These are phyloP conservation scores for Coniochaeta sp. DNA, from an alignment of 2,329 filamentous ascomycete genomes.

Conservation along the genomic window DNA sequence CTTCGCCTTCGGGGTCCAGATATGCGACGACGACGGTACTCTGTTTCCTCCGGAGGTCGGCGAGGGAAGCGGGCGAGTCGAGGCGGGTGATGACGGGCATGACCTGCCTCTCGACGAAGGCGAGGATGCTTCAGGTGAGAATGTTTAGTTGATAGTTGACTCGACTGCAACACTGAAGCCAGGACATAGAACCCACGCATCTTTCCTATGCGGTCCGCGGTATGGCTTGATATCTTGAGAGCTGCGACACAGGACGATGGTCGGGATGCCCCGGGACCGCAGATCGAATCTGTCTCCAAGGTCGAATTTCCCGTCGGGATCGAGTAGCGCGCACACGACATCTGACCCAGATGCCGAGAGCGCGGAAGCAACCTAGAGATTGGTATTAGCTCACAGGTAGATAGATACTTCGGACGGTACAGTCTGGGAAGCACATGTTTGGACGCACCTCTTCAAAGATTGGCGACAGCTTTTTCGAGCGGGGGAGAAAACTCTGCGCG, in stretches of 20 bases:
- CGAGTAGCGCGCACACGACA: neutral
- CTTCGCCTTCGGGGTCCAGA: slow-evolving; percentile 72
- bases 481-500: no score
- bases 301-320: neutral
- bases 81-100: neutral
- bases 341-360: no score
- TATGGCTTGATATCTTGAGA: neutral
- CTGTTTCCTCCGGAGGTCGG: slow-evolving; percentile 96
- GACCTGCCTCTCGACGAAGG: neutral
- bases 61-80: slow-evolving; percentile 40
- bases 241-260: neutral
- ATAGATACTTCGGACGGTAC: no score
- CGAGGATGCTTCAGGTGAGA: neutral
- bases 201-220: neutral
- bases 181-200: neutral
- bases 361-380: no score
- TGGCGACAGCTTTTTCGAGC: no score
- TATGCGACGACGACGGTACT: slow-evolving; percentile 93
- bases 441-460: no score
- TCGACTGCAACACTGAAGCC: neutral
- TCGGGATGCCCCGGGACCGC: neutral
- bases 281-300: neutral
- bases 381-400: no score
- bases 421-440: no score
- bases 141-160: no score